Base-by-base conservation (phyloP, 1,284 basidiomycete species). In the Naganishia liquefaciens region DNA sequence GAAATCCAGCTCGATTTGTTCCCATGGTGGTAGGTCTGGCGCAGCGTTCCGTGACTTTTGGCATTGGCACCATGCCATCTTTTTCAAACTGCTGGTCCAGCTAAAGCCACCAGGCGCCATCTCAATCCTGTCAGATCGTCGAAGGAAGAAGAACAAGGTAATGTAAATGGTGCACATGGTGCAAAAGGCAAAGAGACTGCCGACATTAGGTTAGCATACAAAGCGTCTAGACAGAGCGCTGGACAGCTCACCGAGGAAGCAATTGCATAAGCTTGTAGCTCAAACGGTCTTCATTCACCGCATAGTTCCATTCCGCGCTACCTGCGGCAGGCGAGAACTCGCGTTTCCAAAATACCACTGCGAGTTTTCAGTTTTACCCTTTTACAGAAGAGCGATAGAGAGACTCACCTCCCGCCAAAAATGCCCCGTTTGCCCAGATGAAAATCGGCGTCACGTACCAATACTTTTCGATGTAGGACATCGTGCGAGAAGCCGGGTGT, bases 101-200 rank as follows among this genome's bases (percentile, higher is more conserved):
- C 51, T 51, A 15, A 28, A 33, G 25, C 33, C 17, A 19, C 3
- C 19, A 10, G 13, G 9, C 30, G 30, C 21, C 9, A 75, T 68
- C 33, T 73, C 71, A 61, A 78, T 74, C 17, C 74, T 74, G 62
- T 78, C 76, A 3, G 76, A 75, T 50, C 76, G 67, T 0, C 76
- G 69, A 2, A 77, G 70, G 68, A 77, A 77, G 5, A 46, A 63
- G 71, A 72, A 77, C 40, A 77, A 70, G 11, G 65, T 65, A 11
- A 71, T 70, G 68, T 77, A 77, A 5, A 76, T 68, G 19, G 17
- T 23, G 30, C 28, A 21, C 51, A 53, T 53, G 28, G 33, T 53
- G 28, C 51, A 53, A 19, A 53, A 53, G 28, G 51, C 51, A 4
- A 53, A n/a, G 7, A 53, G 28, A n/a, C 51, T 53, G 51, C 11